These are phyloP conservation scores for Penicillium paneum DNA, from an alignment of 2,329 filamentous ascomycete genomes.

Conservation along the genomic window DNA sequence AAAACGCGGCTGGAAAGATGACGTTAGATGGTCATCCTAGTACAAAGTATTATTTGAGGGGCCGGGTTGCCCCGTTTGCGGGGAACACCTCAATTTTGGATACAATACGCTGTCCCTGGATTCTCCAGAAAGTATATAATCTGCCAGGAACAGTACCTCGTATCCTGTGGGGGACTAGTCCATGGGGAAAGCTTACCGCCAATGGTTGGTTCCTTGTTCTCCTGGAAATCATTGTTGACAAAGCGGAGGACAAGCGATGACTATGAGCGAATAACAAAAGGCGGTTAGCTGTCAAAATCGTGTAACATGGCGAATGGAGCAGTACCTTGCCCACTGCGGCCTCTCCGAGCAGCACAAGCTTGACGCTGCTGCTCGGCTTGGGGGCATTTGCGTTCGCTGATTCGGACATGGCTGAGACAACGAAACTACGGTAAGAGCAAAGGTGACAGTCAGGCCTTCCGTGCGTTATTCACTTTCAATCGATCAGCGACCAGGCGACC, in stretches of 20 bases:
- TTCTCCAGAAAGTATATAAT: not conserved
- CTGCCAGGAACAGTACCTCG: not conserved
- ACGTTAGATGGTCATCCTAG: slow-evolving; percentile 14
- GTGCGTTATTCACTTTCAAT: slow-evolving; percentile 25
- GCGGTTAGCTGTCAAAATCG: slow-evolving; percentile 12
- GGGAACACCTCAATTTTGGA: not conserved
- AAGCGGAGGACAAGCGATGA: slow-evolving; percentile 97
- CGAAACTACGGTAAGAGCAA: not conserved
- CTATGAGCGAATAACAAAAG: slow-evolving; percentile 46
- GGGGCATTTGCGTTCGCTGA: slow-evolving; percentile 63
- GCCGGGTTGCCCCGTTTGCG: not conserved
- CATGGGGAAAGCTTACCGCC: slow-evolving; percentile 61
- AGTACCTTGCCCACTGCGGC: slow-evolving; percentile 95
- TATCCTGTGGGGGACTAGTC: not conserved
- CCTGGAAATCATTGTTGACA: slow-evolving; percentile 99
- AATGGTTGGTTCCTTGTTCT: slow-evolving; percentile 99
- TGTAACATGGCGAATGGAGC: slow-evolving; percentile 4
- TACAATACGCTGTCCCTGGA: not conserved
- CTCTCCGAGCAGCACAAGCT: slow-evolving; percentile 95
- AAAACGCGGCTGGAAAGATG: slow-evolving; percentile 71
- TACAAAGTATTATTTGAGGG: not conserved
- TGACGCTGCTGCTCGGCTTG: slow-evolving; percentile 99
- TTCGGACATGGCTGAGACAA: slow-evolving; percentile 62
- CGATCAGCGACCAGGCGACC: slow-evolving; percentile 24
- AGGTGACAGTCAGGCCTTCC: slow-evolving; percentile 29